These are phyloP conservation scores for Globomyces pollinis-pini DNA, from an alignment of 192 early-diverging fungal genomes.

Conservation along the genomic window DNA sequence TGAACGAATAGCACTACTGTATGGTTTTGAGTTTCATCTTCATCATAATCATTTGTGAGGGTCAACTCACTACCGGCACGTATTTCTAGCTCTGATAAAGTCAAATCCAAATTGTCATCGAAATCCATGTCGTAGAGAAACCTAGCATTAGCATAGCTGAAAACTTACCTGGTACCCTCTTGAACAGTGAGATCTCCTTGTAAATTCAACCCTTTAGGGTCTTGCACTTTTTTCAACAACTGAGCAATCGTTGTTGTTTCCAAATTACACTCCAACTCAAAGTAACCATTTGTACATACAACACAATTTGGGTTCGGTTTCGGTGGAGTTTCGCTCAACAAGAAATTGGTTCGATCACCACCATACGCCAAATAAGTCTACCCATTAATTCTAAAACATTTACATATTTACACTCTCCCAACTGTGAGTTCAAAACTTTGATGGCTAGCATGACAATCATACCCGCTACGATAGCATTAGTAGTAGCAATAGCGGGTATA, in stretches of 20 bases:
- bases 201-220: slow-evolving; percentile 43
- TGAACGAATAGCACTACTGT: too few relatives aligned
- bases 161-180: slow-evolving; percentile 52
- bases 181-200: slow-evolving; percentile 66
- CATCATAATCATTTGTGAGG: slow-evolving; percentile 54
- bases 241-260: slow-evolving; percentile 59
- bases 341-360: slow-evolving; percentile 44
- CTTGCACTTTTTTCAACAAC: slow-evolving; percentile 42
- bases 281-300: slow-evolving; percentile 62
- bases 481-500: slow-evolving; percentile 96
- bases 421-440: slow-evolving; percentile 51
- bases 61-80: slow-evolving; percentile 51
- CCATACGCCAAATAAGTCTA: slow-evolving; percentile 58
- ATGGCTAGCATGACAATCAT: slow-evolving; percentile 85
- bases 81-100: slow-evolving; percentile 49
- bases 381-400: background rate
- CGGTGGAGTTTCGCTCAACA: slow-evolving; percentile 57
- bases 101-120: slow-evolving; percentile 62
- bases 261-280: slow-evolving; percentile 53
- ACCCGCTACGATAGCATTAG: slow-evolving; percentile 94
- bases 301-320: slow-evolving; percentile 68
- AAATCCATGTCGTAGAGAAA: slow-evolving; percentile 74
- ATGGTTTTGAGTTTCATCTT: too few relatives aligned
- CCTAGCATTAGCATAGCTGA: background rate
- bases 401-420: slow-evolving; percentile 49